These are phyloP conservation scores for Capillidium rhysosporum DNA, from an alignment of 371 early-diverging fungal species.

Conservation along the genomic window DNA sequence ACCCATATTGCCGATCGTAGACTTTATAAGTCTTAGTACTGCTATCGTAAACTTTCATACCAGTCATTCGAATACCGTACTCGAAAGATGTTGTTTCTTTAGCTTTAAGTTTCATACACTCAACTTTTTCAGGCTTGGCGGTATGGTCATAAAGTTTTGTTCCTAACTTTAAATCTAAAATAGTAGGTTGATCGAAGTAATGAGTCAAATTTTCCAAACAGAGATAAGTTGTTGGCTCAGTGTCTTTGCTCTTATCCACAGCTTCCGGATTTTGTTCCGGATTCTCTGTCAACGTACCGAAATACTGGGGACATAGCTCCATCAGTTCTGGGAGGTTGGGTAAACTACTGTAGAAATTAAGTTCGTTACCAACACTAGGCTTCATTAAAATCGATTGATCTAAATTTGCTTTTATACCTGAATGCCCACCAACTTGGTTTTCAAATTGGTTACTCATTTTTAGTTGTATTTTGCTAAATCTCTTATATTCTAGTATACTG, in stretches of 20 bases:
- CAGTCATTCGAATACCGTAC: conserved; percentile 1
- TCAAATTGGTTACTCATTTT: not conserved
- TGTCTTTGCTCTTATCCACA: not conserved
- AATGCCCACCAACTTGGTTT: conserved; percentile 4
- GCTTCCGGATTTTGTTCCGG: not conserved
- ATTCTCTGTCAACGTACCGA: not conserved
- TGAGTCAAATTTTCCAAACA: conserved; percentile 2
- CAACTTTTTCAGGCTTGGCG: not conserved
- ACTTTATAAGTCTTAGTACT: not conserved
- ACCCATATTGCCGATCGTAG: not conserved
- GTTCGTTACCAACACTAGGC: not conserved
- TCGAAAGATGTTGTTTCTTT: not conserved
- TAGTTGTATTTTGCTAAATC: no score
- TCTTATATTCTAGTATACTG: no score
- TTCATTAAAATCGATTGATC: conserved; percentile 1
- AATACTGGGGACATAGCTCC: not conserved
- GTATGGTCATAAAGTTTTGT: not conserved
- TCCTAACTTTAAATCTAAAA: conserved; percentile 6
- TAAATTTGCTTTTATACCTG: not conserved
- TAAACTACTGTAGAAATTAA: not conserved
- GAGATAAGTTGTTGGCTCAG: not conserved
- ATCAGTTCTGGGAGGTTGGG: not conserved
- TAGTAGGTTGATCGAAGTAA: not conserved
- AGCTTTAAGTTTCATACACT: conserved; percentile 1
- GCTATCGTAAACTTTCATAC: conserved; percentile 5